phyloP scores from a whole-genome alignment of 305 asterid species.

The Ajuga reptans region DNA sequence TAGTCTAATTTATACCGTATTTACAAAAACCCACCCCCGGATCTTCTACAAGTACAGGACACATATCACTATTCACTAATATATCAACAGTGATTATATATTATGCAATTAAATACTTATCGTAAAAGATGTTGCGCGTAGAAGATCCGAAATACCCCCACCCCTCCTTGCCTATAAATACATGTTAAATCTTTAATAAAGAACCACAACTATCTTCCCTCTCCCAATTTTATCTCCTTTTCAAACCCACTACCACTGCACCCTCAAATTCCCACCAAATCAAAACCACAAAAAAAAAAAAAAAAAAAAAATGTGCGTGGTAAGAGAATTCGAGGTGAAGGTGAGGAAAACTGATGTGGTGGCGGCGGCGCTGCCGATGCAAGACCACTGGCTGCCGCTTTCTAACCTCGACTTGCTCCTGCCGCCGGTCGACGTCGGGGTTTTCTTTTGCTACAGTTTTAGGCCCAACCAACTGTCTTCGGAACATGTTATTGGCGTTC shows the following conservation, averaged over 20 bases:
- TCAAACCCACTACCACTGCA: neutral
- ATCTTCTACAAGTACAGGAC: no score
- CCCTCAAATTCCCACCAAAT: neutral
- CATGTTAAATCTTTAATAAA: no score
- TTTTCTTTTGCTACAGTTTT: slow-evolving; percentile 38
- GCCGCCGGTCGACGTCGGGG: slow-evolving; percentile 44
- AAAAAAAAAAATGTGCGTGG: slow-evolving; percentile 10
- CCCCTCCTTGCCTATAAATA: no score
- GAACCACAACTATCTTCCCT: no score
- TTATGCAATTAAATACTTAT: no score
- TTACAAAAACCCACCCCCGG: no score
- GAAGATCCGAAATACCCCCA: no score
- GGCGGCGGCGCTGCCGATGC: slow-evolving; percentile 38
- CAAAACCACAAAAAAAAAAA: neutral
- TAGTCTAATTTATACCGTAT: no score
- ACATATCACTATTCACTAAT: no score
- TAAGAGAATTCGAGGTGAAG: slow-evolving; percentile 28
- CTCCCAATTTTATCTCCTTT: no score
- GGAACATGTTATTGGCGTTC: slow-evolving; percentile 11
- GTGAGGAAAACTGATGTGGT: slow-evolving; percentile 33
- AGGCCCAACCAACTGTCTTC: neutral
- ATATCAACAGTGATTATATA: no score
- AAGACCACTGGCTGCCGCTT: slow-evolving; percentile 46
- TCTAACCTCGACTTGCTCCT: slow-evolving; percentile 55
- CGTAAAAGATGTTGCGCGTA: no score